Evolutionary conservation across 441 rosid genomes (phyloP), one percentile per base, ranked within the genome.

Genomic region (Pelargonium cotyledonis): DNA sequence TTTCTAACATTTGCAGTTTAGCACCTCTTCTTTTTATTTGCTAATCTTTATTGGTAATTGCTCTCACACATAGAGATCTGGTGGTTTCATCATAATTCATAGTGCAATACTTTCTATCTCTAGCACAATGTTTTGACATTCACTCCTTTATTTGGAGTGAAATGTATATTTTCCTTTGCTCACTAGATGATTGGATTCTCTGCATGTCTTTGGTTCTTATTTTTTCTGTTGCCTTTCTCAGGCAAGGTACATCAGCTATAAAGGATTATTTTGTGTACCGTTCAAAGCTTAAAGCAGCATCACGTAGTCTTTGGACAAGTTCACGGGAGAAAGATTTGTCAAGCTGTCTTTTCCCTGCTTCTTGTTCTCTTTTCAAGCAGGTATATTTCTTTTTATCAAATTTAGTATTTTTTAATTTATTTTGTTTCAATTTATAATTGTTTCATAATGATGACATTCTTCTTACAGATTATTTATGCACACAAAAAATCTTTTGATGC

Each of bases 291-390:
- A 82, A 78, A 78, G 83, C 76, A 63, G 85, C 95, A 73, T 85
- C 97, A 35, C 73, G 68, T 41, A 66, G 73, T 73, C 75, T 95
- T 47, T 95, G 92, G 92, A 75, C 77, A 82, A 78, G 80, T 69
- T 75, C 86, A 57, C 63, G 82, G 21, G 75, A 67, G 76, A 80
- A 75, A 70, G 74, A 77, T 57, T 51, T 79, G 51, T 74, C 79
- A 68, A 70, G 57, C 65, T 85, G 82, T 85, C 82, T 95, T 71
- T 69, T 85, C 53, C 78, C 86, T 72, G 73, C 76, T 79, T 90
- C 94, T 63, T 84, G 89, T 31, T 74, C 83, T 46, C 87, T 89
- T 74, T 80, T 92, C 71, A 85, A 81, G 66, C 95, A 90, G 96
- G 99, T 95, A 77, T 46, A 40, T 66, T 70, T 65, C 69, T 38